phyloP scores from a whole-genome alignment of 192 early-diverging fungal genomes.

The Backusella circina region DNA sequence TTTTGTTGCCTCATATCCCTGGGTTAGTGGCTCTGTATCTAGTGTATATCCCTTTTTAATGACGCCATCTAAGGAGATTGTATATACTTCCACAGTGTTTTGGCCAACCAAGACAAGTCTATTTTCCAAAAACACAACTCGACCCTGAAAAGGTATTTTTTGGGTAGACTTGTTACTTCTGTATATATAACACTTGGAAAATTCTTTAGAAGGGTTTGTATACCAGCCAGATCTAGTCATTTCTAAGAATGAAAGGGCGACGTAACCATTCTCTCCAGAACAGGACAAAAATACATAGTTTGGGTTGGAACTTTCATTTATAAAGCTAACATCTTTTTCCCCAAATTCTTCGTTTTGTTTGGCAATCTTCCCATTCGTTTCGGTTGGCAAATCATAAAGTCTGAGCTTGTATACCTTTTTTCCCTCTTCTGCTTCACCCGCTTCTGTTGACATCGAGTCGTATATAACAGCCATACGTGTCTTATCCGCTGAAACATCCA shows the following conservation, averaged over 20 bases:
- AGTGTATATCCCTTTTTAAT: neutral
- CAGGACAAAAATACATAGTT: neutral
- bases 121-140: neutral
- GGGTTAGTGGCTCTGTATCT: neutral
- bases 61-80: neutral
- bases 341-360: neutral
- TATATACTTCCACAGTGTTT: neutral
- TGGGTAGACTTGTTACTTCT: too few species aligned
- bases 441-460: neutral
- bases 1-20: neutral
- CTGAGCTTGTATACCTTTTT: neutral
- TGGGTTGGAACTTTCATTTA: neutral
- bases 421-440: neutral
- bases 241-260: neutral
- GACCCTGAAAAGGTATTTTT: neutral
- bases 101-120: neutral
- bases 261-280: neutral
- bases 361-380: too few species aligned
- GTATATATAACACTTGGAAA: neutral
- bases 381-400: neutral
- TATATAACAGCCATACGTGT: neutral
- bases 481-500: neutral
- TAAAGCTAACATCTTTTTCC: neutral
- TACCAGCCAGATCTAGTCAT: neutral
- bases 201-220: too few species aligned